A percentile compares a stretch with the other conserved stretches of the same genome.
phyloP scores from a whole-genome alignment of 2,329 filamentous ascomycete genomes.

The Colletotrichum sp. region DNA sequence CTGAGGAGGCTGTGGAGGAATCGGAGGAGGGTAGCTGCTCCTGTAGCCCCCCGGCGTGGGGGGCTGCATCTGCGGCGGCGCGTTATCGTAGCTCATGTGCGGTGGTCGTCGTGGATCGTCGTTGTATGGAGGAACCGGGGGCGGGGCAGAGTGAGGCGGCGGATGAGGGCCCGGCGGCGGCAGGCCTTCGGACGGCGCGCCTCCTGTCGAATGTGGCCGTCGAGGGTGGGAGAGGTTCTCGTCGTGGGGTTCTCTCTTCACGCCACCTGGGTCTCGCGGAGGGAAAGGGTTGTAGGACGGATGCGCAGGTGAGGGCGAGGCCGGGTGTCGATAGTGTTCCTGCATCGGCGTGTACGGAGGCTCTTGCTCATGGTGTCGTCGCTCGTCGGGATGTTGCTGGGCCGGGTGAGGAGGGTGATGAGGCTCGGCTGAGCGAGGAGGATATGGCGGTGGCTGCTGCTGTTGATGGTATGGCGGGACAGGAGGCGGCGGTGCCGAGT shows the following conservation, averaged over 20 bases:
- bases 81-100: conserved; percentile 59
- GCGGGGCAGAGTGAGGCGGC: conserved; percentile 34
- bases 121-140: conserved; percentile 38
- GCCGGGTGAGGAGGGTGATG: conserved; percentile 36
- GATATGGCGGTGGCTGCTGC: conserved; percentile 24
- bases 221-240: conserved; percentile 50
- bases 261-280: conserved; percentile 53
- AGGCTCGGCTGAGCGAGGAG: conserved; percentile 41
- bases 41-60: conserved; percentile 49
- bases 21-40: conserved; percentile 43
- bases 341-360: conserved; percentile 56
- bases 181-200: conserved; percentile 36
- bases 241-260: conserved; percentile 62
- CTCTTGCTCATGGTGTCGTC: conserved; percentile 63
- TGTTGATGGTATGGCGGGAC: conserved; percentile 29
- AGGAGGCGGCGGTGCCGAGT: conserved; percentile 37
- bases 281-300: conserved; percentile 48
- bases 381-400: conserved; percentile 45
- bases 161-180: conserved; percentile 38
- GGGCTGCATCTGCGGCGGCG: conserved; percentile 41
- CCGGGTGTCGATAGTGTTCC: conserved; percentile 55
- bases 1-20: conserved; percentile 34
- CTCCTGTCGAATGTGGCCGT: conserved; percentile 57
- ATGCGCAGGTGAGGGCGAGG: conserved; percentile 51
- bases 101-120: conserved; percentile 49